Percentiles rank a stretch among this genome's conserved stretches.
Evolutionary conservation across 495 filamentous ascomycete species (phyloP).

Genomic region (Pseudotulostoma volvatum): DNA sequence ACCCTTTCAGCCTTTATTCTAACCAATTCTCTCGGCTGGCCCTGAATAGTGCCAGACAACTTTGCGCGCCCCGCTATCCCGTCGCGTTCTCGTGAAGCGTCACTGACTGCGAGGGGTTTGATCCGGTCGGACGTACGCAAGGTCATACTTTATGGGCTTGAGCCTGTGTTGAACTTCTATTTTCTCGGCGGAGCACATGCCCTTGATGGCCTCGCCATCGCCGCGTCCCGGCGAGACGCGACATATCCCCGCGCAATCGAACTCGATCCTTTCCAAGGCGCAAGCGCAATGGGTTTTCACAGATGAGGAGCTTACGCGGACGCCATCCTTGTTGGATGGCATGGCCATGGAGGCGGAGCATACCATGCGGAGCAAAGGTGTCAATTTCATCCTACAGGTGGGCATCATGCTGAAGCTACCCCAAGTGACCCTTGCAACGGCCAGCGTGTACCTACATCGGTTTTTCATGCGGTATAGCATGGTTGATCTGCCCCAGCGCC

Average conservation of each 20-base stretch:
- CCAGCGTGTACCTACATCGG: slow-evolving; percentile 85
- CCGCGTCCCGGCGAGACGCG: slow-evolving; percentile 17
- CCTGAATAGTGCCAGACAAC: too few relatives aligned
- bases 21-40: too few relatives aligned
- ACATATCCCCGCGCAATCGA: slow-evolving; percentile 32
- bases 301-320: slow-evolving; percentile 59
- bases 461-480: slow-evolving; percentile 84
- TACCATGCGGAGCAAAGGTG: slow-evolving; percentile 66
- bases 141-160: too few relatives aligned
- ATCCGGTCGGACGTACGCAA: too few relatives aligned
- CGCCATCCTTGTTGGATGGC: slow-evolving; percentile 75
- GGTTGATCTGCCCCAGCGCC: slow-evolving; percentile 40
- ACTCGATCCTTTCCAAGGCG: slow-evolving; percentile 33
- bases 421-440: slow-evolving; percentile 77
- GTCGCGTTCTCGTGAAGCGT: too few relatives aligned
- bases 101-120: too few relatives aligned
- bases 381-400: slow-evolving; percentile 90
- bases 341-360: slow-evolving; percentile 59
- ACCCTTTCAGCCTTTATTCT: too few relatives aligned
- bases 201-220: slow-evolving; percentile 20
- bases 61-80: too few relatives aligned
- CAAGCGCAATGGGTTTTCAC: slow-evolving; percentile 82
- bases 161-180: too few relatives aligned
- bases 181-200: too few relatives aligned
- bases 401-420: slow-evolving; percentile 87